Evolutionary conservation across 129 eudicot species (phyloP).

Genomic region (Tanacetum coccineum): DNA sequence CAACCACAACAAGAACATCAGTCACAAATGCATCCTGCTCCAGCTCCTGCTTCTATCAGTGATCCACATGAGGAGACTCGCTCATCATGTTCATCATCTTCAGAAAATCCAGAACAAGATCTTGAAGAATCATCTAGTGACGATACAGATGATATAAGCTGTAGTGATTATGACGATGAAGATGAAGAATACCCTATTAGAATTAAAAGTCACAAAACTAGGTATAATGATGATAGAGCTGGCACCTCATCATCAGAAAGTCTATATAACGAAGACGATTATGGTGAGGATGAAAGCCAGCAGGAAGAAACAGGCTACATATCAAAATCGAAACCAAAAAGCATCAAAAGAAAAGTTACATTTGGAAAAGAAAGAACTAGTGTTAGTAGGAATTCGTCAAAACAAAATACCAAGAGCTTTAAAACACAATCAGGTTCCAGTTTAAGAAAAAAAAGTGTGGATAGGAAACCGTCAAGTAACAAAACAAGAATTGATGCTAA

Average conservation of each 20-base stretch:
- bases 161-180: slow-evolving; percentile 9
- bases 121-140: slow-evolving; percentile 7
- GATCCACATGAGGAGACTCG: slow-evolving; percentile 4
- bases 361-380: slow-evolving; percentile 10
- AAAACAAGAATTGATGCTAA: no score
- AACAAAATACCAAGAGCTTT: slow-evolving; percentile 18
- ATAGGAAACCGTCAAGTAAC: no score
- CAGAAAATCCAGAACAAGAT: neutral
- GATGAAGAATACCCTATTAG: slow-evolving; percentile 9
- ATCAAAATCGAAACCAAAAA: slow-evolving; percentile 32
- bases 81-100: slow-evolving; percentile 12
- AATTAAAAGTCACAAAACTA: slow-evolving; percentile 10
- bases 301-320: slow-evolving; percentile 25
- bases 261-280: slow-evolving; percentile 40
- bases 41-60: no score
- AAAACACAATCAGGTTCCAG: slow-evolving; percentile 17
- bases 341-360: slow-evolving; percentile 36
- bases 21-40: neutral
- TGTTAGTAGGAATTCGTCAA: slow-evolving; percentile 21
- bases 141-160: neutral
- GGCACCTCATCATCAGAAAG: slow-evolving; percentile 36
- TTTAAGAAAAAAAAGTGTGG: no score
- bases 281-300: slow-evolving; percentile 30
- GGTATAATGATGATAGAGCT: slow-evolving; percentile 21
- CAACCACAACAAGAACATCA: slow-evolving; percentile 4